Evolutionary conservation across 371 early-diverging fungal genomes (phyloP), one percentile per base, ranked within the genome.

Genomic region (Mortierella sp.): DNA sequence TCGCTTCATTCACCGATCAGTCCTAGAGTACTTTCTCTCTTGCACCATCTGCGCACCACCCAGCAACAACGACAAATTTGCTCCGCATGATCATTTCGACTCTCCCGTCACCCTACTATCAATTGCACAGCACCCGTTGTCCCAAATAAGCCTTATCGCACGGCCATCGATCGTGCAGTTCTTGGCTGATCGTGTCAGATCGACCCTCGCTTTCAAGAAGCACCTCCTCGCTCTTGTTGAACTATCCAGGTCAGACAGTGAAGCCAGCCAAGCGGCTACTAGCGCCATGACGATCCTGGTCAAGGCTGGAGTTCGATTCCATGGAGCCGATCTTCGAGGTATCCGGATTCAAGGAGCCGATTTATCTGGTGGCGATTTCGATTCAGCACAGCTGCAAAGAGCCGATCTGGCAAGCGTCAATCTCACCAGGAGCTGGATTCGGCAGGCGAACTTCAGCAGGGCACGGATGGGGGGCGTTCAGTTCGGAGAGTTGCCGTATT

Each of bases 271-370:
- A 10, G 65, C 64, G 0, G 65, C 64, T 0, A 64, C 71, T 4
- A 71, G 48, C 39, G 64, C 71, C 7, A 64, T 71, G 37, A 64
- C 71, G 19, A 64, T 64, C 3, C 31, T 71, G 52, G 71, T 64
- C 50, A 2, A 50, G 22, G 71, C 71, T 2, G 64, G 71, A 1
- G 64, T 64, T 6, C 64, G 29, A 19, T 71, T 64, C 26, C 48
- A 48, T 34, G 64, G 52, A 1, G 64, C 34, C 0, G 52, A 64
- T 48, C 26, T 71, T 16, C 24, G 11, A 39, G 52, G 50, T 26
- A 71, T 71, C 64, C 48, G 26, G 26, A 50, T 71, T 26, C 64
- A 48, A 14, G 52, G 48, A 6, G 52, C 67, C 4, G 67, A 67
- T 34, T 29, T 67, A 9, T 16, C 50, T 67, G 0, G 11, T 39